These are phyloP conservation scores for Aspergillus haitiensis DNA, from an alignment of 495 filamentous ascomycete species.

Conservation along the genomic window DNA sequence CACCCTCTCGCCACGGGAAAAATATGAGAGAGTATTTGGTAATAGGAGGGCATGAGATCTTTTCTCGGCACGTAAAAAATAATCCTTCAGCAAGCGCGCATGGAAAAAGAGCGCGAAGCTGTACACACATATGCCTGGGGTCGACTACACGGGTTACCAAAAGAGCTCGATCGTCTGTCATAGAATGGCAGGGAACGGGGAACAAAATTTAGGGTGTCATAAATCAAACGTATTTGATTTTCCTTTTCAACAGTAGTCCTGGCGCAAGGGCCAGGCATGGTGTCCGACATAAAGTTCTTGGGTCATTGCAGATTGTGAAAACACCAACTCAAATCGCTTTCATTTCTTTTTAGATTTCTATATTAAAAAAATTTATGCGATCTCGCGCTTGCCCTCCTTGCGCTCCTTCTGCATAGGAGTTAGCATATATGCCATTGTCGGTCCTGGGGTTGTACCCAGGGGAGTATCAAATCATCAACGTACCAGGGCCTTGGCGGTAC, in stretches of 20 bases:
- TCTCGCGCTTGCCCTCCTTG: slow-evolving; percentile 92
- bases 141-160: slow-evolving; percentile 4
- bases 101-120: slow-evolving; percentile 72
- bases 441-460: neutral
- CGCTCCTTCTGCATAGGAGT: slow-evolving; percentile 81
- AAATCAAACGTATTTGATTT: slow-evolving; percentile 23
- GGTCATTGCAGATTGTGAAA: slow-evolving; percentile 43
- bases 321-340: slow-evolving; percentile 44
- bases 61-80: slow-evolving; percentile 88
- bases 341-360: slow-evolving; percentile 32
- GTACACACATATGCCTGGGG: slow-evolving; percentile 99
- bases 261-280: slow-evolving; percentile 16
- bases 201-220: slow-evolving; percentile 17
- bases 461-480: slow-evolving; percentile 38
- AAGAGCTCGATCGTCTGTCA: slow-evolving; percentile 17
- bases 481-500: slow-evolving; percentile 97
- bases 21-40: slow-evolving; percentile 81
- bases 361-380: slow-evolving; percentile 63
- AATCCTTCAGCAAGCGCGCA: slow-evolving; percentile 95
- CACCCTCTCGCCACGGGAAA: slow-evolving; percentile 66
- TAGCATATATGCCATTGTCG: slow-evolving; percentile 32
- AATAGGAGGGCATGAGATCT: slow-evolving; percentile 67
- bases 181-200: neutral
- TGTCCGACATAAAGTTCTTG: slow-evolving; percentile 24
- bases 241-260: slow-evolving; percentile 22